Evolutionary conservation across 139 green algal genomes (phyloP).

Genomic region (Desmodesmus armatus): DNA sequence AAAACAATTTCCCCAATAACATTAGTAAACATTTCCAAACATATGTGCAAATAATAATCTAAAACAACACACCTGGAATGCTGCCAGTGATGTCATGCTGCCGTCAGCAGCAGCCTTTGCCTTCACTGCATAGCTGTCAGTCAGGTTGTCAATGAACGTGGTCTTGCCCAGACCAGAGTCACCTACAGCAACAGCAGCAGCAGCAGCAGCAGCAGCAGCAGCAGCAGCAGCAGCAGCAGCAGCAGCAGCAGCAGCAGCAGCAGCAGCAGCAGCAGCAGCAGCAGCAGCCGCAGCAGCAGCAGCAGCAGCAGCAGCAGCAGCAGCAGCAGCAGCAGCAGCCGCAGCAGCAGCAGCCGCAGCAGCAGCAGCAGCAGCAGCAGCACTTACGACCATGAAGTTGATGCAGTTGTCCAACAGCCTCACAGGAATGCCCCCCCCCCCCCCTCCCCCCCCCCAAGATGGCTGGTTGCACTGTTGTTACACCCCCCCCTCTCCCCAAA

Average conservation of each 20-base stretch:
- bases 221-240: background rate
- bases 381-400: constrained; percentile 13
- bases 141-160: constrained; percentile 55
- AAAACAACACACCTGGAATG: constrained; percentile 10
- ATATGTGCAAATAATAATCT: background rate
- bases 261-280: constrained; percentile 3
- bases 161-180: constrained; percentile 53
- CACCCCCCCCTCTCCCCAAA: no score
- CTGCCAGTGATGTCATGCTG: constrained; percentile 30
- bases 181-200: background rate
- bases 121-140: constrained; percentile 7
- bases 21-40: background rate
- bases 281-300: no score
- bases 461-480: no score
- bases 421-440: no score
- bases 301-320: background rate
- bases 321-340: no score
- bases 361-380: background rate
- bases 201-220: background rate
- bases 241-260: background rate
- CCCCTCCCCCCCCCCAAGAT: no score
- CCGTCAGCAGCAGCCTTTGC: constrained; percentile 3
- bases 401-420: background rate
- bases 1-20: no score
- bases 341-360: no score